phyloP scores from a whole-genome alignment of 1,284 basidiomycete genomes.

The Chiua sp. region DNA sequence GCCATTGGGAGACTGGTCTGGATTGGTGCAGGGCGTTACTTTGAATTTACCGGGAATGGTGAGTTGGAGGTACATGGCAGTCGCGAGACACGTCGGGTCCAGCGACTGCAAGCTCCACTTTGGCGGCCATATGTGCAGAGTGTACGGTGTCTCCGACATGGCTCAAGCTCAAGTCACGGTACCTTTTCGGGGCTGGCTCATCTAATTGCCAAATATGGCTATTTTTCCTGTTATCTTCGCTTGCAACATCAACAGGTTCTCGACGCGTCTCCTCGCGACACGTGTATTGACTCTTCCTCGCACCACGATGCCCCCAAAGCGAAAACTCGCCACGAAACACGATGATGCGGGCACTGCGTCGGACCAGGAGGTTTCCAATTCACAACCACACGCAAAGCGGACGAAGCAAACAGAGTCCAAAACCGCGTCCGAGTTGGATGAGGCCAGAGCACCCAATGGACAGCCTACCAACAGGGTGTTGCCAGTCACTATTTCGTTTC shows the following conservation, averaged over 20 bases:
- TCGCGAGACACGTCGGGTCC: constrained; percentile 67
- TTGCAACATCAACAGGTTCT: neutral
- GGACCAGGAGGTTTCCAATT: constrained; percentile 23
- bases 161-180: no score
- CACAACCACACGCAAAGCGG: constrained; percentile 30
- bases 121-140: constrained; percentile 71
- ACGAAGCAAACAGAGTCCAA: constrained; percentile 27
- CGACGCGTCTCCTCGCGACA: constrained; percentile 7
- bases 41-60: constrained; percentile 66
- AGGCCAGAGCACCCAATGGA: constrained; percentile 40
- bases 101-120: constrained; percentile 67
- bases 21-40: constrained; percentile 65
- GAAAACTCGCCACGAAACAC: constrained; percentile 29
- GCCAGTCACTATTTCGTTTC: constrained; percentile 66
- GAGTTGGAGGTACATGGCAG: constrained; percentile 69
- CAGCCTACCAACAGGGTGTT: constrained; percentile 78
- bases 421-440: constrained; percentile 3
- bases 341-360: constrained; percentile 15
- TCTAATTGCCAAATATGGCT: neutral
- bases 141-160: constrained; percentile 30
- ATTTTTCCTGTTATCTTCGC: constrained; percentile 5
- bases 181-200: no score
- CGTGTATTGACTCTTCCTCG: neutral
- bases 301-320: constrained; percentile 36
- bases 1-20: constrained; percentile 81